These are phyloP conservation scores for Nymphaea thermarum DNA, from an alignment of 164 flowering plant species.

Conservation along the genomic window DNA sequence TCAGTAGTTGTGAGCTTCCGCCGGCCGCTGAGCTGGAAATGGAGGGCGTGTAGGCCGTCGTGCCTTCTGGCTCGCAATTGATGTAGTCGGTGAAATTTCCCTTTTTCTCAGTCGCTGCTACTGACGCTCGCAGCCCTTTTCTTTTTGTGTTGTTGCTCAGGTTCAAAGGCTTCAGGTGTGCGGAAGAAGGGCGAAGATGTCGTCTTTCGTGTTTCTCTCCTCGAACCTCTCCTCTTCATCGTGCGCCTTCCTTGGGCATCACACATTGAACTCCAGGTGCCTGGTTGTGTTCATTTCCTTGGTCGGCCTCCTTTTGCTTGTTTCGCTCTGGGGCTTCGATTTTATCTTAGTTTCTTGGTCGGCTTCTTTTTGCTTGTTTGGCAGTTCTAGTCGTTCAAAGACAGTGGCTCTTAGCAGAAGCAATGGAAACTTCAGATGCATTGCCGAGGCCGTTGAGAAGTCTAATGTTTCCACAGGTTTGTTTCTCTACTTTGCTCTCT, in stretches of 20 bases:
- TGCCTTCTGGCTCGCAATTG: too few relatives aligned
- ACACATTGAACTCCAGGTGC: not conserved
- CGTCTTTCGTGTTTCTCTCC: not conserved
- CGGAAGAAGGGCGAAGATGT: not conserved
- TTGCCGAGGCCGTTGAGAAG: not conserved
- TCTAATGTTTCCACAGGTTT: not conserved
- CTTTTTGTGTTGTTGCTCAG: too few relatives aligned
- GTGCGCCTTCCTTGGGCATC: not conserved
- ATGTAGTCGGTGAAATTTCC: too few relatives aligned
- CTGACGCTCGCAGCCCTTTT: too few relatives aligned
- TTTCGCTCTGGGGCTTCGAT: not conserved
- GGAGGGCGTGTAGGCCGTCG: too few relatives aligned
- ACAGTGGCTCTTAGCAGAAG: not conserved
- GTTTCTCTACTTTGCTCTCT: not conserved
- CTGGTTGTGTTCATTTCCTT: not conserved
- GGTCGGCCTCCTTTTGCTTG: not conserved
- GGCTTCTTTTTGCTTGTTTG: not conserved
- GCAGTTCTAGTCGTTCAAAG: not conserved
- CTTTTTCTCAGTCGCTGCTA: too few relatives aligned
- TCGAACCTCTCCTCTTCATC: slow-evolving; percentile 1
- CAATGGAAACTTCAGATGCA: not conserved
- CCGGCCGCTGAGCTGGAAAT: too few relatives aligned
- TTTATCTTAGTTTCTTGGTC: not conserved
- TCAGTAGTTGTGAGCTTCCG: too few relatives aligned
- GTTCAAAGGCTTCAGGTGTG: too few relatives aligned